Evolutionary conservation across 495 filamentous ascomycete species (phyloP).

Genomic region (Neurospora terricola): DNA sequence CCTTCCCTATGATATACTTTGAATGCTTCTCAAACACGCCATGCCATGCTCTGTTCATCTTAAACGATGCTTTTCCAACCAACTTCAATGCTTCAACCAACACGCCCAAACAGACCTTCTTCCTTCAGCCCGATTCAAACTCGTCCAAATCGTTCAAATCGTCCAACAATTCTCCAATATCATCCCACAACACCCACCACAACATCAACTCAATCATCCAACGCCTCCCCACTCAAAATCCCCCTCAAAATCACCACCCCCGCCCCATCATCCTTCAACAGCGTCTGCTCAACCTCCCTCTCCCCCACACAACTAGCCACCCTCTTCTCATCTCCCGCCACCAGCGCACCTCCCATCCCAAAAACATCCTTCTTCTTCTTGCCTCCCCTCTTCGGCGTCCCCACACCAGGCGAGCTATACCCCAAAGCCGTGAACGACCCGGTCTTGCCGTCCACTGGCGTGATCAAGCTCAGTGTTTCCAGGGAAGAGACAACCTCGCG

Average conservation of each 20-base stretch:
- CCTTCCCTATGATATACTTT: background rate
- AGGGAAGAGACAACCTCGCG: conserved; percentile 84
- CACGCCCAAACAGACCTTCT: no score
- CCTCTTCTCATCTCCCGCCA: conserved; percentile 52
- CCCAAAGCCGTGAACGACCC: conserved; percentile 49
- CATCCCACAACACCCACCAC: background rate
- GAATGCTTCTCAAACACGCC: conserved; percentile 1
- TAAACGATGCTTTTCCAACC: background rate
- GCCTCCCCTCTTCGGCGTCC: conserved; percentile 33
- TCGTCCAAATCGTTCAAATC: background rate
- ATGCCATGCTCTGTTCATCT: conserved; percentile 1
- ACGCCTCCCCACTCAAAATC: conserved; percentile 42
- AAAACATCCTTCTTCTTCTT: conserved; percentile 22
- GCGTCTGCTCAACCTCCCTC: conserved; percentile 60
- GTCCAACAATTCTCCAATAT: background rate
- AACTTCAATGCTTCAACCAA: background rate
- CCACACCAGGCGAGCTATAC: conserved; percentile 39
- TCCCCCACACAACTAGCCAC: conserved; percentile 70
- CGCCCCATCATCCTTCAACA: conserved; percentile 44
- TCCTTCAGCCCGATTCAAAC: background rate
- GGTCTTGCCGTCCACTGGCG: conserved; percentile 63
- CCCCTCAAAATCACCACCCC: conserved; percentile 47
- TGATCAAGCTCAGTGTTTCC: conserved; percentile 72
- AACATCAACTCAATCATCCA: conserved; percentile 27
- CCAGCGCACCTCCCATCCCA: conserved; percentile 23